Percentiles rank a stretch among this genome's conserved stretches.
Evolutionary conservation across 2,329 filamentous ascomycete species (phyloP).

Genomic region (Fusarium ambrosium): DNA sequence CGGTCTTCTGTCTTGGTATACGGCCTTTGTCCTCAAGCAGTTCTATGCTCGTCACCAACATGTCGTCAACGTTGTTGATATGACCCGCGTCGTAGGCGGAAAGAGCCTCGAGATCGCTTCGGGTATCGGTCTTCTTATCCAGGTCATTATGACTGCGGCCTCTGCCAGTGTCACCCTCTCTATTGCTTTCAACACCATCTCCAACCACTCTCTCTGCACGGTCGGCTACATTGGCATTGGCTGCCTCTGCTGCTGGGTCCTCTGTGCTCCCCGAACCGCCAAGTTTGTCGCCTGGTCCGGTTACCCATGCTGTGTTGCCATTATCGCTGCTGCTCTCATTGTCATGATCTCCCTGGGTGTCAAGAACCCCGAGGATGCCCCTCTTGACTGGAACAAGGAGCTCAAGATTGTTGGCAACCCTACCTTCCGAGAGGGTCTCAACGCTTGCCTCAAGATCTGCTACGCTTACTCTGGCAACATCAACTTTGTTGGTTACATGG

Average conservation of each 20-base stretch:
- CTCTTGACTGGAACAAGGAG: conserved; percentile 46
- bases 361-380: conserved; percentile 47
- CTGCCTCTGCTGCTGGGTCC: conserved; percentile 72
- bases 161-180: conserved; percentile 76
- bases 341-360: conserved; percentile 55
- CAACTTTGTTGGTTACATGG: conserved; percentile 54
- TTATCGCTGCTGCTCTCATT: conserved; percentile 53
- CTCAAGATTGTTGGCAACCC: conserved; percentile 49
- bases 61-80: conserved; percentile 78
- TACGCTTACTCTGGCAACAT: conserved; percentile 56
- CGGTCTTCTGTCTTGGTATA: conserved; percentile 75
- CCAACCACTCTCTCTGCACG: conserved; percentile 72
- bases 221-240: conserved; percentile 75
- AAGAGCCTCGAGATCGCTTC: conserved; percentile 44
- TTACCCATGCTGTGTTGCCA: conserved; percentile 51
- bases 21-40: conserved; percentile 66
- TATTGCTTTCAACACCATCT: conserved; percentile 78
- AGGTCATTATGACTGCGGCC: conserved; percentile 79
- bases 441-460: conserved; percentile 52
- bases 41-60: conserved; percentile 78
- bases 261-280: conserved; percentile 77
- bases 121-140: conserved; percentile 75
- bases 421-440: conserved; percentile 50
- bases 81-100: conserved; percentile 68
- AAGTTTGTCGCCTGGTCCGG: conserved; percentile 53